A percentile compares a stretch with the other conserved stretches of the same genome.
Conservation (phyloP, 2,329 filamentous ascomycete genomes). For the Fusarium sp. region DNA sequence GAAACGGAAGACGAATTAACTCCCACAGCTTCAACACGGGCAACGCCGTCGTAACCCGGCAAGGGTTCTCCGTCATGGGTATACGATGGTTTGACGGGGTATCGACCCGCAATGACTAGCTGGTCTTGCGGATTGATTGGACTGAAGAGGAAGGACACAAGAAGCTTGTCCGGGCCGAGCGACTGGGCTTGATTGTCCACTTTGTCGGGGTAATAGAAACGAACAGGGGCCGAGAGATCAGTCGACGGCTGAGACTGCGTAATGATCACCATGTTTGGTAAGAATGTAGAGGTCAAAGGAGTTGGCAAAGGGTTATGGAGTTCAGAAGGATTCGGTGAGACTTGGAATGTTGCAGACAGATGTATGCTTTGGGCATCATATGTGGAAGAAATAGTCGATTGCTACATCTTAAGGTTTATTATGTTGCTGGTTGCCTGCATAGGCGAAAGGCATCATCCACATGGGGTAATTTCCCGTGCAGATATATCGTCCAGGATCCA, state of each 20-base stretch:
- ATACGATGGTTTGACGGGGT: constrained; percentile 28
- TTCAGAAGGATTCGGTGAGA: background rate
- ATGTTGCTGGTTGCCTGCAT: no score
- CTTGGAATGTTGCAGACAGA: background rate
- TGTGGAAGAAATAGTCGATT: background rate
- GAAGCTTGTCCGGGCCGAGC: background rate
- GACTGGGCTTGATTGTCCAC: background rate
- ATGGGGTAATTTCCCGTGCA: background rate
- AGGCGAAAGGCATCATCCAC: background rate
- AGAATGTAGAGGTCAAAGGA: background rate
- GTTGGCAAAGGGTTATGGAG: background rate
- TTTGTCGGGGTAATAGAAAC: background rate
- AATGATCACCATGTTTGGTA: background rate
- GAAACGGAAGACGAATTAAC: background rate
- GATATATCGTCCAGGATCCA: background rate
- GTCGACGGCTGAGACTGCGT: constrained; percentile 1
- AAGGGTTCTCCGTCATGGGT: constrained; percentile 14
- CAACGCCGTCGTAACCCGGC: constrained; percentile 28
- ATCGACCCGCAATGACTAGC: constrained; percentile 24
- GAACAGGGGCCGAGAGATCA: background rate
- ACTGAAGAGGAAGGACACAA: constrained; percentile 21
- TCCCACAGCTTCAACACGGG: constrained; percentile 18
- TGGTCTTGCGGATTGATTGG: constrained; percentile 35
- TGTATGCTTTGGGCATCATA: background rate
- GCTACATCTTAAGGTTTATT: background rate